Conservation (phyloP, 495 filamentous ascomycete genomes). For the Trichoderma orchidacearum region DNA sequence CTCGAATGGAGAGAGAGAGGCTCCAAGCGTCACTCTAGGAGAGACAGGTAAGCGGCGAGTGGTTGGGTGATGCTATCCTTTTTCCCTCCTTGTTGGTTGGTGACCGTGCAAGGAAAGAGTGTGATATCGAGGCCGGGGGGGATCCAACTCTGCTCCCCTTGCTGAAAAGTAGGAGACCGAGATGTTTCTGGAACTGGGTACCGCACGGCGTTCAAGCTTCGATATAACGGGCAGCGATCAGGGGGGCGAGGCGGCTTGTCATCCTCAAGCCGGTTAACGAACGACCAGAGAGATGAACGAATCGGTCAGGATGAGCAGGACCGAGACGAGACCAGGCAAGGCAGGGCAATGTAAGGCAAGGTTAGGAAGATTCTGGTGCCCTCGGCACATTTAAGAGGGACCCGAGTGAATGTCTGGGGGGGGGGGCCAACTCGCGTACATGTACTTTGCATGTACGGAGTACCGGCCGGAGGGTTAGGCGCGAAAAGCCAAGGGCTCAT, state of each 20-base stretch:
- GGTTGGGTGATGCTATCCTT: slow-evolving; percentile 1
- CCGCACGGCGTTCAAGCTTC: background rate
- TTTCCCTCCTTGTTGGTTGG: background rate
- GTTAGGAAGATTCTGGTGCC: background rate
- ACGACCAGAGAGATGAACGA: background rate
- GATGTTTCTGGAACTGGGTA: background rate
- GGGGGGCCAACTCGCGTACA: background rate
- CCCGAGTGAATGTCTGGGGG: background rate
- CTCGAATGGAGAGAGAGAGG: too few species aligned
- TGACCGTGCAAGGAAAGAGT: background rate
- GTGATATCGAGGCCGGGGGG: background rate
- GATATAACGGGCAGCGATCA: background rate
- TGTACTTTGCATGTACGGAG: background rate
- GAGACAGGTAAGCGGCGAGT: background rate
- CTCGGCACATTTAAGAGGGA: background rate
- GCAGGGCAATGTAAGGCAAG: too few species aligned
- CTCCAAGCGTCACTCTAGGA: background rate
- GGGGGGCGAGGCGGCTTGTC: background rate
- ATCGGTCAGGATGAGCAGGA: background rate
- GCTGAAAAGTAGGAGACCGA: background rate
- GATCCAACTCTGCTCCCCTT: background rate
- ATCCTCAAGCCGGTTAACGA: background rate
- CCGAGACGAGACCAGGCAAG: background rate
- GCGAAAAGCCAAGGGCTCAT: background rate
- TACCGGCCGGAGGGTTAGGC: background rate